Base-by-base conservation (phyloP, 345 rosid species). In the Salix dunnii region DNA sequence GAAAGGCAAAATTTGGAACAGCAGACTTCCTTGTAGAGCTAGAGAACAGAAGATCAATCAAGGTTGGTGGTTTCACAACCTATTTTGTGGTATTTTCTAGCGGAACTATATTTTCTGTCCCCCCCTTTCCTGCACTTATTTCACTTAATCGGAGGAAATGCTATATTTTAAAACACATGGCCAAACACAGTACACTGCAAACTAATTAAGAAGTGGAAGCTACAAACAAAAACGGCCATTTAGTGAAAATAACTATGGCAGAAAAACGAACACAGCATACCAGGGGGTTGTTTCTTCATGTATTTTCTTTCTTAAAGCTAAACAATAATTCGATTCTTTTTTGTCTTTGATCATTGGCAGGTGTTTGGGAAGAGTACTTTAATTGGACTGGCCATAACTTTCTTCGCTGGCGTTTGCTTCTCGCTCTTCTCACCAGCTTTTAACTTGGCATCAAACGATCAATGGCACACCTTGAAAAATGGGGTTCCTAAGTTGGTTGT, bases 381-480 rank as follows among this genome's bases (percentile, higher is more conserved):
- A 18, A 80, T 90, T 27, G 94, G 94, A 58, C 80, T 94, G 23
- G 73, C 73, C 35, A 81, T 90, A 74, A 88, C 92, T 14, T 87
- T 92, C 87, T 91, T 88, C 72, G 94, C 96, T 14, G 96, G 97
- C 7, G 40, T 86, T 58, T 91, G 92, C 85, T 88, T 92, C 80
- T 92, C 96, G 49, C 85, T 94, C n/a, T 91, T 90, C 88, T 91
- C 97, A 23, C 98, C 97, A 4, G 93, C 97, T 63, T 87, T 94
- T 75, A 94, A 91, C 87, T 84, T 92, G 82, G 93, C 98, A 0
- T 88, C 94, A 74, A 94, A 92, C 42, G 96, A 94, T 85, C 95
- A 94, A 72, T 92, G 93, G 92, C 80, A 89, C 74, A 81, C 96
- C 7, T 84, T 94, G 82, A 85, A 89, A 67, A 42, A 86, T 76